Base-by-base conservation (phyloP, 2,329 filamentous ascomycete genomes). In the Mollisiaceae sp. region DNA sequence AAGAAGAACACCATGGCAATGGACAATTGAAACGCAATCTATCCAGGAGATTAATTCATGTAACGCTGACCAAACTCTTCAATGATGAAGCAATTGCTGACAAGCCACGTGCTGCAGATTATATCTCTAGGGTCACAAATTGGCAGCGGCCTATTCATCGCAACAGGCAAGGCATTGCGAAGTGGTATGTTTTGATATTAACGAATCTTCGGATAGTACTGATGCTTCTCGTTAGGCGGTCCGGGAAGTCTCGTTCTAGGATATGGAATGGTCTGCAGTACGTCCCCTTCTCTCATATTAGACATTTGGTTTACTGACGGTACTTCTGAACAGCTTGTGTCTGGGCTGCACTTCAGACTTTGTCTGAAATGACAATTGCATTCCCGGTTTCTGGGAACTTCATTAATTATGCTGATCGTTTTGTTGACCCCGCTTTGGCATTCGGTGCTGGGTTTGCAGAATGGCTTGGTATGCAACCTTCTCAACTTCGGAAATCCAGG, bases 61-160 rank as follows among this genome's bases (percentile, higher is more conserved):
- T 41, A 41, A 41, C 12, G 3, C 6, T 41, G 38, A 9, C 38
- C 11, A 41, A 9, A 41, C 38, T 14, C 15, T 41, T 4, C 38
- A 2, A 32, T 6, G 38, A 18, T 18, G 12, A 14, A 12, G 38
- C 3, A 41, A 41, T 41, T 18, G 8, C 15, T 41, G 38, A 12
- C 12, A 41, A 41, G 3, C 38, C 27, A 32, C 15, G 38, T 41
- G 38, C 11, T 41, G 15, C 38, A 41, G 20, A 65, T 67, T 27
- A 67, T 67, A 27, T 65, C 78, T 12, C 66, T 80, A 47, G 77
- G 77, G 14, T 79, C 79, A 60, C 77, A 75, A 4, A 79, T 82
- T 52, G 80, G 80, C 15, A 81, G 79, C 1, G 79, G 80, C 1
- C 76, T 82, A 14, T 82, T 82, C 67, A 75, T 82, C 54, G 80